Base-by-base conservation (phyloP, 495 filamentous ascomycete genomes). In the Monascus purpureus region DNA sequence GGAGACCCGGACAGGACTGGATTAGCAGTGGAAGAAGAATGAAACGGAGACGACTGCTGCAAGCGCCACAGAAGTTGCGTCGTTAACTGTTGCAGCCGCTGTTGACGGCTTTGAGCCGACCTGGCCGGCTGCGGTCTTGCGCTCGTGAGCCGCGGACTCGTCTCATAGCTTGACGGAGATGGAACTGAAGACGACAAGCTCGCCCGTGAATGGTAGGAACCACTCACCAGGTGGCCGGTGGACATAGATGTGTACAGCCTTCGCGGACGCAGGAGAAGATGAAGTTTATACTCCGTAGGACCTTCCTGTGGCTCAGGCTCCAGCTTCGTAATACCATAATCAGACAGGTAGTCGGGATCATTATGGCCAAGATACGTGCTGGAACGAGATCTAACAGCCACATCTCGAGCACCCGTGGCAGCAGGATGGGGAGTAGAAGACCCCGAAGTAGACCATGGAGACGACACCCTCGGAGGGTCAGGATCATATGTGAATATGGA, bases 401-500 rank as follows among this genome's bases (percentile, higher is more conserved):
- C 25, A 1, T 41, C 41, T 8, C 46, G 47, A 12, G 16, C 49
- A 15, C 43, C 42, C 18, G 37, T 22, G 12, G 42, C 34, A 17
- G 32, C 37, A 17, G 43, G 14, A 33, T 54, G 53, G 6, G 63
- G 58, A 11, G 60, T 65, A 22, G 53, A 56, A 6, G 59, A 57
- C 16, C 53, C 57, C 26, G 60, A 64, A 11, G 64, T 70, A 23
- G 77, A 65, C 90, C 90, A 97, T 16, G 90, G 92, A 7, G 88
- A 95, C 11, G 80, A 73, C 17, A 94, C 80, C 54, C 83, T 63
- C 3, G 83, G 81, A 22, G 88, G 82, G 38, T 92, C 79, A 8
- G 83, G 76, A 34, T 94, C 84, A 47, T 79, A 97, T 0, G 88
- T 94, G 55, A 97, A 97, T 36, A 97, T 83, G 9, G 86, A 93